Conservation (phyloP, 2,329 filamentous ascomycete genomes). For the Arthroderma sp. region DNA sequence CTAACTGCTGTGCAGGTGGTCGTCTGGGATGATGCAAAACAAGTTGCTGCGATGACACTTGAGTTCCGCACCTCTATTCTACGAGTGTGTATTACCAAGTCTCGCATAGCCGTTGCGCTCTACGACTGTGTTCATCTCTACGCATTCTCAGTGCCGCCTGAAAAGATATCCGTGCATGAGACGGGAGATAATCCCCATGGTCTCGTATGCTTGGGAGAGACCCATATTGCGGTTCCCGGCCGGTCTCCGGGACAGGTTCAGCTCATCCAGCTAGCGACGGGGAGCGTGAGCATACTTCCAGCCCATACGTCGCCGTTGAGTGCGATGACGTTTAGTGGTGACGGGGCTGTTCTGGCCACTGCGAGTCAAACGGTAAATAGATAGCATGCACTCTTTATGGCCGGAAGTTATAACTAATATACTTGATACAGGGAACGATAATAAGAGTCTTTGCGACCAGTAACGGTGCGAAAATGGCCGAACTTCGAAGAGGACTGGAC, state of each 20-base stretch:
- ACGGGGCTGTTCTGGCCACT: slow-evolving; percentile 73
- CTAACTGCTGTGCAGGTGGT: slow-evolving; percentile 41
- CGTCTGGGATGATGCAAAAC: slow-evolving; percentile 81
- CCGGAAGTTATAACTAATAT: background rate
- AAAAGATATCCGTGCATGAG: slow-evolving; percentile 63
- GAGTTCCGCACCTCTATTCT: slow-evolving; percentile 70
- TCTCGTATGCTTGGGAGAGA: slow-evolving; percentile 63
- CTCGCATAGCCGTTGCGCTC: slow-evolving; percentile 67
- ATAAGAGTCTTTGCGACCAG: slow-evolving; percentile 72
- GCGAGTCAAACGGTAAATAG: slow-evolving; percentile 62
- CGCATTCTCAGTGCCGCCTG: slow-evolving; percentile 59
- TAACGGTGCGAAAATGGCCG: slow-evolving; percentile 68
- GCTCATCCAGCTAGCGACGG: slow-evolving; percentile 62
- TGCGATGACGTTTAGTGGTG: slow-evolving; percentile 65
- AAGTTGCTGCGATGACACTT: slow-evolving; percentile 61
- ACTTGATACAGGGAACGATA: slow-evolving; percentile 55
- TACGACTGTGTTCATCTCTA: slow-evolving; percentile 74
- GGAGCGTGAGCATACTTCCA: slow-evolving; percentile 84
- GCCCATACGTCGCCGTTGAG: slow-evolving; percentile 71
- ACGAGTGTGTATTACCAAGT: slow-evolving; percentile 63
- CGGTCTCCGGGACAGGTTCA: slow-evolving; percentile 79
- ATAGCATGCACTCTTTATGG: background rate
- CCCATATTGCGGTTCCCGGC: slow-evolving; percentile 73
- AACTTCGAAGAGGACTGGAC: slow-evolving; percentile 81
- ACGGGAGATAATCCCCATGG: slow-evolving; percentile 77